A percentile compares a stretch with the other conserved stretches of the same genome.
phyloP scores from a whole-genome alignment of 1,284 basidiomycete genomes.

The Takashimella tepidaria region DNA sequence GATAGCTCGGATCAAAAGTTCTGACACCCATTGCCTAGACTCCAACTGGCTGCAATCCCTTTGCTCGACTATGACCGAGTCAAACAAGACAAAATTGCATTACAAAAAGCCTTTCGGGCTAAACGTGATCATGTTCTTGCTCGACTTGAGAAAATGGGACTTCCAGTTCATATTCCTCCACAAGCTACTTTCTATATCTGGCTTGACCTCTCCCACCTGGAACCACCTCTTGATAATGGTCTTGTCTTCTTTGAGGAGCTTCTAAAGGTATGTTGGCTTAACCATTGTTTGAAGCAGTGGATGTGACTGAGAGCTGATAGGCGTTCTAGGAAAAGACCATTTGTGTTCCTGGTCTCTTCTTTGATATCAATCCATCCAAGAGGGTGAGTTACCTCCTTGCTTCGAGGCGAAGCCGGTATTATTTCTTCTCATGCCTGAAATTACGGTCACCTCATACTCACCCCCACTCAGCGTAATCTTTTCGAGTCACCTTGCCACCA shows the following conservation, averaged over 20 bases:
- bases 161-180: slow-evolving; percentile 70
- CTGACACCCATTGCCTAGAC: no score
- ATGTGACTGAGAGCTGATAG: no score
- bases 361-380: slow-evolving; percentile 76
- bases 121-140: slow-evolving; percentile 85
- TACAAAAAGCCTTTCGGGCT: slow-evolving; percentile 81
- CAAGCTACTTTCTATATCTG: slow-evolving; percentile 83
- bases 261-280: slow-evolving; percentile 71
- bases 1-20: no score
- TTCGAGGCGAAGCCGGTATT: slow-evolving; percentile 44
- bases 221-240: slow-evolving; percentile 78
- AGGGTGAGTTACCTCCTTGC: slow-evolving; percentile 37
- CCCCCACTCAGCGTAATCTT: slow-evolving; percentile 55
- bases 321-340: slow-evolving; percentile 42
- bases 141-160: slow-evolving; percentile 69
- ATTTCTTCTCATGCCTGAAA: not conserved
- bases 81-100: slow-evolving; percentile 66
- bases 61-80: slow-evolving; percentile 69
- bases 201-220: slow-evolving; percentile 74
- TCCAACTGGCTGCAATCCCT: slow-evolving; percentile 79
- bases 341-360: slow-evolving; percentile 61
- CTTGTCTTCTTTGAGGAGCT: slow-evolving; percentile 92
- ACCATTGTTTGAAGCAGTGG: no score
- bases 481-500: slow-evolving; percentile 88
- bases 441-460: slow-evolving; percentile 11